Evolutionary conservation across 2,329 filamentous ascomycete genomes (phyloP), one percentile per base, ranked within the genome.

Genomic region (Cordyceps sp.): DNA sequence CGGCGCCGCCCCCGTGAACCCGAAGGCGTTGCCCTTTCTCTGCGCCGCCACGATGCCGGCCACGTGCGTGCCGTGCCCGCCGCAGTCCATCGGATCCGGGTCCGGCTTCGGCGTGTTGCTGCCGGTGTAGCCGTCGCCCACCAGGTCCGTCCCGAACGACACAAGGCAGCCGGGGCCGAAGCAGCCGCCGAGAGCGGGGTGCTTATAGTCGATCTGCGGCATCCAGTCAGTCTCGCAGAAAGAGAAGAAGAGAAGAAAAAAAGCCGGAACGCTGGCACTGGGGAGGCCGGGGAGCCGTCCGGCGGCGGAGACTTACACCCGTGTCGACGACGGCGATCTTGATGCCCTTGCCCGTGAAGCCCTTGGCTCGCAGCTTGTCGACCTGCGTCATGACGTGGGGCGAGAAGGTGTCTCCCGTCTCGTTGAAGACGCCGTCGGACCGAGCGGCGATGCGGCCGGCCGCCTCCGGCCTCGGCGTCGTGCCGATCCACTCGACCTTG

Each of bases 41-140:
- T 73, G 65, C 2, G 70, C 72, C 3, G 69, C 73, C 28, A 78
- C 62, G 37, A 71, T 75, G 21, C 74, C 73, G 2, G 70, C 61
- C 17, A 73, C 67, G 46, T 73, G 70, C 1, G 66, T 72, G 20
- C 73, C 72, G 47, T 78, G 72, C 3, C 71, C 71, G 3, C 45
- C 50, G 42, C 68, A 71, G 39, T 66, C 66, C 42, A 66, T 64
- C 3, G 70, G 71, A 38, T 70, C 63, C 3, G 49, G 29, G 39
- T 64, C 64, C 2, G 66, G 64, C 0, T 50, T 37, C 8, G 59
- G 58, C 2, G 43, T 50, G 38, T 57, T 57, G 30, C 37, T 33
- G 27, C 57, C 58, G 28, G 40, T 52, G 47, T 64, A 70, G 30
- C 52, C 53, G 33, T 77, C 67, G 14, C 70, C 72, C 14, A 73